Evolutionary conservation across 257 asterid genomes (phyloP).

Genomic region (Solanum bulbocastanum): DNA sequence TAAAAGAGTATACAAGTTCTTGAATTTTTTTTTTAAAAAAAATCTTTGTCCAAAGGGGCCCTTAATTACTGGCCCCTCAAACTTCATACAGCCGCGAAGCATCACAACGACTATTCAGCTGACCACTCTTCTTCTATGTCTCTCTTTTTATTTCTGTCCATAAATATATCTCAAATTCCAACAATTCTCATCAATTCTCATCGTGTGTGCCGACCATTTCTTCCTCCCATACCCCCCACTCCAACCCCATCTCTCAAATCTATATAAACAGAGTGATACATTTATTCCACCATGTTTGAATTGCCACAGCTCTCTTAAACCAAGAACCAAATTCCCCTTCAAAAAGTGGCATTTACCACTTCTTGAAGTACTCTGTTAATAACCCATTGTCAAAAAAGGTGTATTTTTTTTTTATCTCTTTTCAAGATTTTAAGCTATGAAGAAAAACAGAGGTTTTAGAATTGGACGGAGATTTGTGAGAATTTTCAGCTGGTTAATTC

Average conservation of each 20-base stretch:
- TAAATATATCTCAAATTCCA: background rate
- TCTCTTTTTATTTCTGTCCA: background rate
- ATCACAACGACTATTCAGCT: slow-evolving; percentile 7
- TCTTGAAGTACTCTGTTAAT: background rate
- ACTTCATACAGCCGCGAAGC: slow-evolving; percentile 15
- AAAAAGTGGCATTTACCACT: background rate
- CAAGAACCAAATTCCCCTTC: background rate
- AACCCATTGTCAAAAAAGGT: background rate
- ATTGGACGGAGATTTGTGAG: slow-evolving; percentile 29
- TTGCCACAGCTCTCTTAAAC: background rate
- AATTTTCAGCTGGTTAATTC: slow-evolving; percentile 25
- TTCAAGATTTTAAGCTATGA: slow-evolving; percentile 13
- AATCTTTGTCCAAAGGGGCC: background rate
- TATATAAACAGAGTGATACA: background rate
- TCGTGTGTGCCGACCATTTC: slow-evolving; percentile 7
- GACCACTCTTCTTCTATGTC: background rate
- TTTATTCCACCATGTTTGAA: background rate
- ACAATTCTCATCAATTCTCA: background rate
- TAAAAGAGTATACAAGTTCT: background rate
- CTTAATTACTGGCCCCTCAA: slow-evolving; percentile 14
- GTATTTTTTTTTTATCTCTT: background rate
- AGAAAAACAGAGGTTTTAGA: slow-evolving; percentile 31
- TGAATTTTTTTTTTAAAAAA: background rate
- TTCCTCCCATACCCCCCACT: background rate
- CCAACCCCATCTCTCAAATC: background rate